Base-by-base conservation (phyloP, 2,329 filamentous ascomycete species). In the Sclerotinia glacialis region DNA sequence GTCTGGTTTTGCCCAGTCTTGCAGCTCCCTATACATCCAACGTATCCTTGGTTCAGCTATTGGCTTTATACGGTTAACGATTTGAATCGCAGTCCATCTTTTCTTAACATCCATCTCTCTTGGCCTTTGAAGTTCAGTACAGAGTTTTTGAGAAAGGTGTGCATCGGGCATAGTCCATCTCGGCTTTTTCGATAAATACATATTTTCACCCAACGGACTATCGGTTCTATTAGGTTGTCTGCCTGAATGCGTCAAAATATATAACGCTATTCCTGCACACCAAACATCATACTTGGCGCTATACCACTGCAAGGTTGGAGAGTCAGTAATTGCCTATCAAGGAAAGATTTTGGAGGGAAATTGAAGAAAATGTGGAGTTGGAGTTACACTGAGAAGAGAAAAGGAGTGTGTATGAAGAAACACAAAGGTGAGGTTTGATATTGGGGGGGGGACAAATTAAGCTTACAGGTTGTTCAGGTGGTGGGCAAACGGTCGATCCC, bases 241-340 rank as follows among this genome's bases (percentile, higher is more conserved):
- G 7, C 23, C 23, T 9, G 55, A 58, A n/a, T 54, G 26, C 28
- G 53, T 14, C 42, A 65, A 3, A 14, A 11, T 23, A n/a, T 65
- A 34, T 8, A 65, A 47, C 23, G 28, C 4, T 7, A 42, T 21
- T 2, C 52, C 53, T 4, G 16, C 18, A 18, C 31, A 34, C 63
- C 63, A 65, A 59, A 65, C 53, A 31, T 65, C 53, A 23, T 59
- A 65, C 34, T 65, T 65, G 14, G 40, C 31, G n/a, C 18, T 64
- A 14, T 16, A 40, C 37, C 14, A 40, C 37, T 40, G 14, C 37
- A 12, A 40, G 37, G 16, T 40, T 40, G 14, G 37, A 16, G 12
- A 40, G 37, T 40, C 37, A 40, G 37, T 16, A 16, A 40, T 40
- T 14, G 37, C 37, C 14, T 16, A 14, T 40, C 14, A 40, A 40